Evolutionary conservation across 2,329 filamentous ascomycete genomes (phyloP).

Genomic region (Fusarium sarcochroum): DNA sequence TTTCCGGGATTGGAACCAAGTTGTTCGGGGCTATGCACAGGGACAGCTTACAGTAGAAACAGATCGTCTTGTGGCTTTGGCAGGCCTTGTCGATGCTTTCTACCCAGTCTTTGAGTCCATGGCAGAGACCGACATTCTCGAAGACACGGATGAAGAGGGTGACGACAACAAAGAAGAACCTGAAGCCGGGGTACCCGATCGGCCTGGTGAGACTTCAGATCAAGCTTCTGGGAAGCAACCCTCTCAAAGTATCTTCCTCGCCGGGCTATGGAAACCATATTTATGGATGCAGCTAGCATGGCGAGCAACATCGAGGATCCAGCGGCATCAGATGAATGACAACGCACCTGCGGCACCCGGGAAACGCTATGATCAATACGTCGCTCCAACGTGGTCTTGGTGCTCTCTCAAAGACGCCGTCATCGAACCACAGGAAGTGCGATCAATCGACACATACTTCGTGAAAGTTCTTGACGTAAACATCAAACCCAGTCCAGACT

Average conservation of each 20-base stretch:
- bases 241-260: constrained; percentile 1
- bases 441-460: not conserved
- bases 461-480: constrained; percentile 1
- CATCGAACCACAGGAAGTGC: constrained; percentile 17
- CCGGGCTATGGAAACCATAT: constrained; percentile 21
- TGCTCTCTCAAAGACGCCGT: constrained; percentile 24
- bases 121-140: not conserved
- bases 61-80: constrained; percentile 24
- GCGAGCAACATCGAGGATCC: constrained; percentile 19
- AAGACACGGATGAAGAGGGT: not conserved
- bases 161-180: not conserved
- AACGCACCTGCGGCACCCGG: constrained; percentile 6
- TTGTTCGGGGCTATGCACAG: constrained; percentile 11
- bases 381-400: constrained; percentile 31
- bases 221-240: not conserved
- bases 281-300: constrained; percentile 24
- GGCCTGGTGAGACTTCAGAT: too few relatives aligned
- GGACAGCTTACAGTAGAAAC: not conserved
- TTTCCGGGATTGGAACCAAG: constrained; percentile 17
- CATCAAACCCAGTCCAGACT: not conserved
- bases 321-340: not conserved
- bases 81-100: constrained; percentile 6
- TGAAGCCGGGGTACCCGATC: rapidly evolving
- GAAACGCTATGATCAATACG: not conserved
- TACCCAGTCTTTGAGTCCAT: not conserved